A percentile compares a stretch with the other conserved stretches of the same genome.
Evolutionary conservation across 2,329 filamentous ascomycete genomes (phyloP).

Genomic region (Massarina eburnea): DNA sequence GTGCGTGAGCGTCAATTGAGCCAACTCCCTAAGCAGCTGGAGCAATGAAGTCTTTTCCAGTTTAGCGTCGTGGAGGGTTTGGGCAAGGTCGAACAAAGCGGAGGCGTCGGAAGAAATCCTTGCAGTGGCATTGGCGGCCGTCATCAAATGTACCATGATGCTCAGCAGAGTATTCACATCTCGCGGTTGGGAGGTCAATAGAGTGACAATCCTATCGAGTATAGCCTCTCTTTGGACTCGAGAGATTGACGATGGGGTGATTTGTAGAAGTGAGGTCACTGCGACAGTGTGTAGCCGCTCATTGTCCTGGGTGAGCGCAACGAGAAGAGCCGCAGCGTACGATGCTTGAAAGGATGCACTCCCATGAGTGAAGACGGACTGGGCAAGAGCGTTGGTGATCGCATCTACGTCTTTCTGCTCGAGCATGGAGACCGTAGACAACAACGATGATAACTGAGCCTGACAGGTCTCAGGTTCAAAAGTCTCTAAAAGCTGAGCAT

Average conservation of each 20-base stretch:
- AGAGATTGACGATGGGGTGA: constrained; percentile 26
- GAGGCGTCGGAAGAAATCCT: constrained; percentile 31
- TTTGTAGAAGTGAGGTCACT: constrained; percentile 21
- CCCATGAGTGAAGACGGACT: constrained; percentile 23
- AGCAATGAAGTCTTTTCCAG: constrained; percentile 15
- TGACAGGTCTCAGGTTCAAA: constrained; percentile 18
- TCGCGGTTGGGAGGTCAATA: constrained; percentile 12
- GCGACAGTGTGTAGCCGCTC: constrained; percentile 12
- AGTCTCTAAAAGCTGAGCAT: constrained; percentile 24
- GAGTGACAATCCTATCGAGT: constrained; percentile 29
- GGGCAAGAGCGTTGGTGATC: constrained; percentile 20
- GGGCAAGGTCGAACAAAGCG: constrained; percentile 29
- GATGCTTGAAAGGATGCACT: constrained; percentile 19
- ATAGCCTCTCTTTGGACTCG: constrained; percentile 36
- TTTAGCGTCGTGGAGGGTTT: constrained; percentile 21
- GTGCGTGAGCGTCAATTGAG: constrained; percentile 28
- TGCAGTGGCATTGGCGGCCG: constrained; percentile 39
- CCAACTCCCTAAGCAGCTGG: constrained; percentile 28
- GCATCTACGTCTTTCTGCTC: constrained; percentile 6
- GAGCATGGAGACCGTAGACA: constrained; percentile 19
- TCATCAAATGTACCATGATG: constrained; percentile 36
- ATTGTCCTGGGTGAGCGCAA: constrained; percentile 12
- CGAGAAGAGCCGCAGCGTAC: constrained; percentile 22
- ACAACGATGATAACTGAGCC: constrained; percentile 18
- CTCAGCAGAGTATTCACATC: constrained; percentile 19